These are phyloP conservation scores for Solioccasus polychromus DNA, from an alignment of 768 basidiomycete species.

Conservation along the genomic window DNA sequence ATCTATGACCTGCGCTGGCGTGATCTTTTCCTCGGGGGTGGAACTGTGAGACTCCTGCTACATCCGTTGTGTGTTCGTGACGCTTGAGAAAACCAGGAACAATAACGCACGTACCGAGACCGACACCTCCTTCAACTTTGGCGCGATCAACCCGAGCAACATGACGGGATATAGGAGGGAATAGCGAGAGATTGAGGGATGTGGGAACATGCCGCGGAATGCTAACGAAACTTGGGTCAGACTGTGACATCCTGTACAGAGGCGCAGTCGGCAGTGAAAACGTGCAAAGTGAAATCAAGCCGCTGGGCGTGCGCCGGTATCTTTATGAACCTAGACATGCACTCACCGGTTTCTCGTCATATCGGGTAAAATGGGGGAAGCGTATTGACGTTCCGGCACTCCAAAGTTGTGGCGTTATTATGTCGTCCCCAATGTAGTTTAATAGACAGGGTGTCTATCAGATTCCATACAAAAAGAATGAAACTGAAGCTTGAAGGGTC, in stretches of 20 bases:
- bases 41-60: neutral
- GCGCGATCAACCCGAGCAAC: constrained; percentile 1
- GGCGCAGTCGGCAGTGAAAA: neutral
- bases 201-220: constrained; percentile 2
- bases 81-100: too few relatives aligned
- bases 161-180: constrained; percentile 11
- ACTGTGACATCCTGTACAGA: constrained; percentile 1
- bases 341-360: too few relatives aligned
- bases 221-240: neutral
- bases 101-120: neutral
- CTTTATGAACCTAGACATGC: too few relatives aligned
- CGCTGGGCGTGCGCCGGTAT: too few relatives aligned
- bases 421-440: too few relatives aligned
- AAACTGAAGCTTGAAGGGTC: too few relatives aligned
- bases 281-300: constrained; percentile 1
- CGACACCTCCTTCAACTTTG: constrained; percentile 1
- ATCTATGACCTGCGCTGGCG: constrained; percentile 14
- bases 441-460: too few relatives aligned
- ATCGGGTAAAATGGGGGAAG: too few relatives aligned
- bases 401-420: too few relatives aligned
- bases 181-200: neutral
- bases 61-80: neutral
- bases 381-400: too few relatives aligned
- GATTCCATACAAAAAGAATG: too few relatives aligned
- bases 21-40: constrained; percentile 4